Conservation (phyloP, 768 basidiomycete species). For the Sporobolomyces phaffii region DNA sequence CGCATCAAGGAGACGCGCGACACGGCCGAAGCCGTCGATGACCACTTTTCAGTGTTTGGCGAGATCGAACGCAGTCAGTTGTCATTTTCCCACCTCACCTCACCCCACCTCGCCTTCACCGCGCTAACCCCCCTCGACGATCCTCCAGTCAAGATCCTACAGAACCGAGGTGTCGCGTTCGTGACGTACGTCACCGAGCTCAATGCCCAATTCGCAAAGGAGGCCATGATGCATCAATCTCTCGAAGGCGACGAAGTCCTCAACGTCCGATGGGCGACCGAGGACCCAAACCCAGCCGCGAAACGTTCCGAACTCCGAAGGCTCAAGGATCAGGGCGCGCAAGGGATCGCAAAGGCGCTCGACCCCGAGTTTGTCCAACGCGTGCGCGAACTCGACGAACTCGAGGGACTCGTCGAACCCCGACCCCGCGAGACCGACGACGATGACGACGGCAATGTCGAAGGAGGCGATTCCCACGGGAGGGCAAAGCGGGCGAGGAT, state of each 20-base stretch:
- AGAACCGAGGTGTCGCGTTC: constrained; percentile 92
- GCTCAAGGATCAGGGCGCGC: constrained; percentile 74
- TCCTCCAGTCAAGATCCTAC: constrained; percentile 71
- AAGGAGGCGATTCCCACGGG: constrained; percentile 40
- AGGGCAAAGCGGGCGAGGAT: constrained; percentile 45
- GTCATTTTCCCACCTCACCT: constrained; percentile 43
- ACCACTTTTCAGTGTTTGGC: constrained; percentile 96
- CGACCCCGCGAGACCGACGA: constrained; percentile 27
- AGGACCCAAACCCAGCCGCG: constrained; percentile 90
- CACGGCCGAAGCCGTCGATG: constrained; percentile 64
- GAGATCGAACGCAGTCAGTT: constrained; percentile 77
- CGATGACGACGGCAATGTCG: constrained; percentile 42
- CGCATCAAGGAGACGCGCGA: constrained; percentile 61
- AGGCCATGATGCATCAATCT: constrained; percentile 97
- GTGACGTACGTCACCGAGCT: constrained; percentile 86
- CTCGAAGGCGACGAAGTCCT: constrained; percentile 95
- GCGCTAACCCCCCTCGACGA: too few species aligned
- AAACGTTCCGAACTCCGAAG: constrained; percentile 78
- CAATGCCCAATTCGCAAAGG: constrained; percentile 90
- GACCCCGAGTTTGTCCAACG: constrained; percentile 85
- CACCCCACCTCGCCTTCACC: background rate
- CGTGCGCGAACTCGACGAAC: constrained; percentile 71
- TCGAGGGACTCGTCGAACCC: constrained; percentile 54
- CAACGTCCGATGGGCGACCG: constrained; percentile 96
- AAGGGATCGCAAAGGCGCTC: constrained; percentile 73